A percentile compares a stretch with the other conserved stretches of the same genome.
Evolutionary conservation across 805 yeast species (phyloP).

Genomic region (Blastobotrys parvus): DNA sequence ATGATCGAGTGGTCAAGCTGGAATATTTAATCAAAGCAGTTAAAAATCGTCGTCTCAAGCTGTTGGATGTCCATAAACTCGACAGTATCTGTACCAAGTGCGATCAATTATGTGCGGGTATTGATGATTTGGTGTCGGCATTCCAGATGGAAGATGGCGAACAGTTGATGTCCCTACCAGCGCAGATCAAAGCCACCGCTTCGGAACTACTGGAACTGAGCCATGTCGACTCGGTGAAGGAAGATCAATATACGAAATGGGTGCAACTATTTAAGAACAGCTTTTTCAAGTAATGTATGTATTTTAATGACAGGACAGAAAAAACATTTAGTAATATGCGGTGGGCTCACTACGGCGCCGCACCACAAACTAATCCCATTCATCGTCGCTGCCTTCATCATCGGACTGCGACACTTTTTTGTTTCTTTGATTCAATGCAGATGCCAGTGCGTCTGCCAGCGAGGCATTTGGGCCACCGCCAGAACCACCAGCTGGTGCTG

Average conservation of each 20-base stretch:
- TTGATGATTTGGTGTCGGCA: constrained; percentile 2
- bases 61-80: background rate
- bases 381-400: constrained; percentile 75
- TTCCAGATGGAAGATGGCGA: background rate
- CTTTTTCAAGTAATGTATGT: constrained; percentile 2
- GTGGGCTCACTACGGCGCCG: background rate
- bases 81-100: background rate
- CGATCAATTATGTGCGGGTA: background rate
- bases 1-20: constrained; percentile 44
- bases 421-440: constrained; percentile 77
- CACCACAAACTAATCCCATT: constrained; percentile 36
- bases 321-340: background rate
- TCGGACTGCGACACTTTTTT: constrained; percentile 73
- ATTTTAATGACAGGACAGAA: background rate
- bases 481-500: constrained; percentile 29
- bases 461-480: constrained; percentile 46
- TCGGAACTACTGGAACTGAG: background rate
- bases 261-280: constrained; percentile 2
- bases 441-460: constrained; percentile 80
- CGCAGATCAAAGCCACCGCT: background rate
- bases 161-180: background rate
- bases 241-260: constrained; percentile 7
- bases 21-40: constrained; percentile 24
- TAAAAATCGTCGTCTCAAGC: constrained; percentile 18
- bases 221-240: background rate